Conservation (phyloP, 768 basidiomycete genomes). For the Tulasnella sp. region DNA sequence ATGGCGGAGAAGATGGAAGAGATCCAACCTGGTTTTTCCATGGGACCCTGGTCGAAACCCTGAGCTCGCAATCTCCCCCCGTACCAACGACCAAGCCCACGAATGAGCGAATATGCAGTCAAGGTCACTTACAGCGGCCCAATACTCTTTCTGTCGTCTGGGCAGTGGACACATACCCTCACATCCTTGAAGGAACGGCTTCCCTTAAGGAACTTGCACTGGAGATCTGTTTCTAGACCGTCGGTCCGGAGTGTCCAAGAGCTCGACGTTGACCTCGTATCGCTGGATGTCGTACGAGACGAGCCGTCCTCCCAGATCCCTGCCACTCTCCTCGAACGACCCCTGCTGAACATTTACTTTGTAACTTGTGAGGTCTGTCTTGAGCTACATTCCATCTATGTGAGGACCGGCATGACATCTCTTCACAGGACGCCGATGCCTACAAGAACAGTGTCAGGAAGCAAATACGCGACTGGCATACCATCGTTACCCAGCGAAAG, state of each 20-base stretch:
- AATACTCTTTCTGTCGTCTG: slow-evolving; percentile 51
- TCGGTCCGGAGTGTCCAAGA: slow-evolving; percentile 81
- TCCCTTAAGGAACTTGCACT: slow-evolving; percentile 84
- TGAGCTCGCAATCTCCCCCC: not conserved
- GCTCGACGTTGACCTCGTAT: slow-evolving; percentile 62
- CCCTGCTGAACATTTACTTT: slow-evolving; percentile 76
- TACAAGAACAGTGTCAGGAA: slow-evolving; percentile 70
- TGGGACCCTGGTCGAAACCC: not conserved
- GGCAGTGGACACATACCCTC: slow-evolving; percentile 61
- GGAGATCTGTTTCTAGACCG: slow-evolving; percentile 66
- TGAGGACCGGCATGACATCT: slow-evolving; percentile 8
- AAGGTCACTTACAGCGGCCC: slow-evolving; percentile 60
- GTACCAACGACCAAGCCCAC: not conserved
- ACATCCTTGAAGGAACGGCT: slow-evolving; percentile 54
- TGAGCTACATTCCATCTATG: too few species aligned
- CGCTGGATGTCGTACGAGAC: slow-evolving; percentile 55
- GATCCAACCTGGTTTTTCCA: not conserved
- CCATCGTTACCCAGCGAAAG: slow-evolving; percentile 48
- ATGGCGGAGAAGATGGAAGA: not conserved
- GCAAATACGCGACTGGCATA: slow-evolving; percentile 91
- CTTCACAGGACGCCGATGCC: slow-evolving; percentile 46
- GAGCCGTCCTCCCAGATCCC: slow-evolving; percentile 68
- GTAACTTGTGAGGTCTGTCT: slow-evolving; percentile 79
- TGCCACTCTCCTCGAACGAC: slow-evolving; percentile 69
- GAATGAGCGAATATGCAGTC: slow-evolving; percentile 24